A percentile compares a stretch with the other conserved stretches of the same genome.
Evolutionary conservation across 306 rosid species (phyloP).

Genomic region (Vachellia pachyceras): DNA sequence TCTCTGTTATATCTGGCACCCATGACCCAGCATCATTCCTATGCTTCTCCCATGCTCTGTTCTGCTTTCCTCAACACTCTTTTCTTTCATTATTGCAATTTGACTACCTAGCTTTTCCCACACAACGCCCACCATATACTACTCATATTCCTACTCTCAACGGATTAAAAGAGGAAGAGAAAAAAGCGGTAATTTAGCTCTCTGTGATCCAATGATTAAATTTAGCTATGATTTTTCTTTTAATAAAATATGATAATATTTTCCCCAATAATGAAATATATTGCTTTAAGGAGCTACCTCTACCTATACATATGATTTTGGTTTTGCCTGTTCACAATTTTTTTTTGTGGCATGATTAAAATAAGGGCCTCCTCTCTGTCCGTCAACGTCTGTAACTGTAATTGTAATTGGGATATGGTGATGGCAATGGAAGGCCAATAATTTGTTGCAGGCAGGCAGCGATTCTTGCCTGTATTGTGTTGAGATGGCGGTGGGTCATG

Average conservation of each 20-base stretch:
- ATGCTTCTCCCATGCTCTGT: neutral
- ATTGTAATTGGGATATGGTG: neutral
- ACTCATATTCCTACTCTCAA: neutral
- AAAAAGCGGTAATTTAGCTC: neutral
- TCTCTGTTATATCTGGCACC: neutral
- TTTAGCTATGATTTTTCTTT: neutral
- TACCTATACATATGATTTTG: neutral
- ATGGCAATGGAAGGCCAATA: neutral
- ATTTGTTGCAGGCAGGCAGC: neutral
- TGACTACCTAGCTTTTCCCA: neutral
- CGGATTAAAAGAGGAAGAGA: neutral
- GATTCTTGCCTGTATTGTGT: neutral
- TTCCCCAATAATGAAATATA: neutral
- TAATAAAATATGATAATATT: neutral
- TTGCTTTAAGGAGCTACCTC: neutral
- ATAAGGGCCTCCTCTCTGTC: conserved; percentile 4
- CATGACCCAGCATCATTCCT: neutral
- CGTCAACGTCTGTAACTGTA: neutral
- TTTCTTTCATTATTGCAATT: neutral
- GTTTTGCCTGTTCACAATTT: neutral
- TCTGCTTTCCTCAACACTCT: neutral
- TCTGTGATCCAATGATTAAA: neutral
- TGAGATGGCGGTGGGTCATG: neutral
- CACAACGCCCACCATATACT: neutral
- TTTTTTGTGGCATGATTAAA: neutral